phyloP scores from a whole-genome alignment of 2,329 filamentous ascomycete genomes.

The Cladophialophora chaetospira region DNA sequence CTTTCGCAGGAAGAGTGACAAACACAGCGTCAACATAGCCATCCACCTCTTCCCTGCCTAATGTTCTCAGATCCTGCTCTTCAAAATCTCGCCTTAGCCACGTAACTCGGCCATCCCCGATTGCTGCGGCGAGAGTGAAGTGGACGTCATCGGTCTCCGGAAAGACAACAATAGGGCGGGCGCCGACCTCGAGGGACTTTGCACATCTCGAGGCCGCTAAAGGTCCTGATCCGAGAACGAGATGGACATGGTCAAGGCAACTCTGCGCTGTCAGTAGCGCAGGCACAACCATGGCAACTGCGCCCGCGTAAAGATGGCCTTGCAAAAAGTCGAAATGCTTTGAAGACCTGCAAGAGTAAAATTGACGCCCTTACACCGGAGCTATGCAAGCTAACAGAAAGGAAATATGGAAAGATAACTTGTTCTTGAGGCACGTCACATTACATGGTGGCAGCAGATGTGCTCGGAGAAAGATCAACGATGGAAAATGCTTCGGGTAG shows the following conservation, averaged over 20 bases:
- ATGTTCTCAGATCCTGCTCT: constrained; percentile 69
- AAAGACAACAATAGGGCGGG: constrained; percentile 75
- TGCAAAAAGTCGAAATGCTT: not conserved
- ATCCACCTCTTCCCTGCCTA: constrained; percentile 80
- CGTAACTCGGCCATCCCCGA: constrained; percentile 46
- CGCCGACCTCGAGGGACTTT: constrained; percentile 79
- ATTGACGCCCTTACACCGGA: constrained; percentile 22
- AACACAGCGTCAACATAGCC: constrained; percentile 88
- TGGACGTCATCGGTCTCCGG: constrained; percentile 64
- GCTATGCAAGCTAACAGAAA: constrained; percentile 19
- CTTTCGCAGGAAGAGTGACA: constrained; percentile 64
- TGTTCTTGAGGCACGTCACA: constrained; percentile 5
- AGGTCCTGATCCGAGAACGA: constrained; percentile 83
- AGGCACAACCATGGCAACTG: constrained; percentile 20
- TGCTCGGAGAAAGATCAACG: constrained; percentile 14
- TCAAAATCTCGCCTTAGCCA: constrained; percentile 59
- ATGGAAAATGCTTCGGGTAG: not conserved
- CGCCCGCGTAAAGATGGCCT: not conserved
- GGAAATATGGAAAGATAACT: constrained; percentile 15
- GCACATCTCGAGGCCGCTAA: constrained; percentile 81
- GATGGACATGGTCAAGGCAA: constrained; percentile 57
- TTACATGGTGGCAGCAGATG: constrained; percentile 6
- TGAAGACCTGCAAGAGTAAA: not conserved
- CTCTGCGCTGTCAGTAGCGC: constrained; percentile 45
- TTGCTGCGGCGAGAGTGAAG: constrained; percentile 54